Evolutionary conservation across 129 eudicot species (phyloP).

Genomic region (Lonicera japonica): DNA sequence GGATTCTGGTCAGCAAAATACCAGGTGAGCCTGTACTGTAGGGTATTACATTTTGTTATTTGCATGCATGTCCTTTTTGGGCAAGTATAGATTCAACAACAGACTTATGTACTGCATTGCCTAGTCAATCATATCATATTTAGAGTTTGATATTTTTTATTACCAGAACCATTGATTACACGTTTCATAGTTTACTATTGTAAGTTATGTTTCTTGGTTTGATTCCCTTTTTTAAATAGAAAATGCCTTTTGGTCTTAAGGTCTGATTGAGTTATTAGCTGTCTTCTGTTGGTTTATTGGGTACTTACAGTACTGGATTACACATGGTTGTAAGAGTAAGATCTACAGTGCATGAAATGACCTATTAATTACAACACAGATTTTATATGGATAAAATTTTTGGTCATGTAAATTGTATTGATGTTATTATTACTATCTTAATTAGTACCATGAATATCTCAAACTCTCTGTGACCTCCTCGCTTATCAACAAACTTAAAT

Average conservation of each 20-base stretch:
- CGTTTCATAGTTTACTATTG: too few relatives aligned
- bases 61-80: background rate
- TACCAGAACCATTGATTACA: too few relatives aligned
- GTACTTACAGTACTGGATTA: background rate
- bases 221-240: background rate
- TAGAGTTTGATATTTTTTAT: background rate
- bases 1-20: conserved; percentile 44
- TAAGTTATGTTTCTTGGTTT: too few relatives aligned
- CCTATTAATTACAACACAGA: background rate
- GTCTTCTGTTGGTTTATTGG: background rate
- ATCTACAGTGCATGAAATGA: background rate
- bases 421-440: too few relatives aligned
- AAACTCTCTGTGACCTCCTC: too few relatives aligned
- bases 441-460: too few relatives aligned
- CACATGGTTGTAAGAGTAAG: background rate
- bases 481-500: too few relatives aligned
- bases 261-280: background rate
- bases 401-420: background rate
- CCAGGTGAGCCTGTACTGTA: conserved; percentile 29
- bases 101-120: background rate
- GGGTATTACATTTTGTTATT: background rate
- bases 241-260: background rate
- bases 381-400: too few relatives aligned
- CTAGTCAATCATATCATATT: background rate
- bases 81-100: background rate